Evolutionary conservation across 2,329 filamentous ascomycete species (phyloP).

Genomic region (Cladophialophora bantiana): DNA sequence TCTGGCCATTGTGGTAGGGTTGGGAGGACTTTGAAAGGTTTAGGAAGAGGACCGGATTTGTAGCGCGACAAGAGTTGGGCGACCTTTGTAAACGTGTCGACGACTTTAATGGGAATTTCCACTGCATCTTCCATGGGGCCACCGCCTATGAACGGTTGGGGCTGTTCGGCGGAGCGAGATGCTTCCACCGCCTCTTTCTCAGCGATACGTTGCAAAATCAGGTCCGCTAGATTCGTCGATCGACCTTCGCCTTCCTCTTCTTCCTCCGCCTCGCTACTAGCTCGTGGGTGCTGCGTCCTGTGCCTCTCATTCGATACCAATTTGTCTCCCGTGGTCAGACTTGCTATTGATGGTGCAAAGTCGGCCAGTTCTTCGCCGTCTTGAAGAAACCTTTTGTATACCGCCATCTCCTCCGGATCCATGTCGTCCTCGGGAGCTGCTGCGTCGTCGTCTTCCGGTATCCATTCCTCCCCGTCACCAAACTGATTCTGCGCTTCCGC

Average conservation of each 20-base stretch:
- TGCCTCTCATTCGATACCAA: neutral
- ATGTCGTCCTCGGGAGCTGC: conserved; percentile 72
- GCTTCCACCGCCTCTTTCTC: conserved; percentile 76
- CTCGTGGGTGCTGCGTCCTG: neutral
- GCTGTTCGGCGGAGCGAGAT: conserved; percentile 41
- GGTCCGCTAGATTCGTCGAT: conserved; percentile 82
- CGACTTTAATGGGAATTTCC: conserved; percentile 86
- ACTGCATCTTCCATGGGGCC: conserved; percentile 77
- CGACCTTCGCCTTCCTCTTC: conserved; percentile 58
- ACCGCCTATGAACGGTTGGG: conserved; percentile 55
- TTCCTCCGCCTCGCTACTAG: conserved; percentile 41
- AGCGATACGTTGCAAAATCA: conserved; percentile 94
- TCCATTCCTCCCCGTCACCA: conserved; percentile 78
- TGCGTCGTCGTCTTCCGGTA: conserved; percentile 62
- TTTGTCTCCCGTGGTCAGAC: conserved; percentile 44
- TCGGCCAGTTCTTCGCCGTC: conserved; percentile 59
- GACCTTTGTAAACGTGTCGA: conserved; percentile 78
- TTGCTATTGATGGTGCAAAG: conserved; percentile 38
- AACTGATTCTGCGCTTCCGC: conserved; percentile 59
- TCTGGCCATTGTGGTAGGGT: conserved; percentile 92
- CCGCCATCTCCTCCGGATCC: conserved; percentile 85
- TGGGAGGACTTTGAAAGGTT: conserved; percentile 96
- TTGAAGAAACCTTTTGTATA: conserved; percentile 89
- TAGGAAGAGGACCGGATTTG: conserved; percentile 94
- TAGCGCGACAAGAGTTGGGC: conserved; percentile 89